Percentiles rank a stretch among this genome's conserved stretches.
These are phyloP conservation scores for Anaeromyces robustus DNA, from an alignment of 192 early-diverging fungal species.

Conservation along the genomic window DNA sequence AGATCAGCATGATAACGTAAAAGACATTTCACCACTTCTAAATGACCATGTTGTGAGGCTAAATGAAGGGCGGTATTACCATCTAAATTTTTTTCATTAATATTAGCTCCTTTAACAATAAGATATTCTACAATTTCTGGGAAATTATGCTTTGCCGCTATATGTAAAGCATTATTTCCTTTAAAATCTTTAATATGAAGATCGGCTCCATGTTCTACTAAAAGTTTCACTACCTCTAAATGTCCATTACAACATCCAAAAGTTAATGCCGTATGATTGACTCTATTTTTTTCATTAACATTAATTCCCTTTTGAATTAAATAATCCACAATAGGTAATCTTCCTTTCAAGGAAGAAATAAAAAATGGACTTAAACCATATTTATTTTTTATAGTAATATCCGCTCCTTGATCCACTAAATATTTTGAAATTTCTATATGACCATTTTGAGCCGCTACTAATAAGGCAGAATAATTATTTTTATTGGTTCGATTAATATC, in stretches of 20 bases:
- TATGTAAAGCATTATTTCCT: not conserved
- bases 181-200: no score
- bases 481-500: not conserved
- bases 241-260: not conserved
- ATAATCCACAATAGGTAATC: not conserved
- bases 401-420: not conserved
- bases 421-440: not conserved
- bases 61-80: not conserved
- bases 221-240: not conserved
- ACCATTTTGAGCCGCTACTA: not conserved
- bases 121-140: not conserved
- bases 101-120: not conserved
- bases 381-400: not conserved
- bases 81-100: not conserved
- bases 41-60: not conserved
- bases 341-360: not conserved
- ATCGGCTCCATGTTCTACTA: not conserved
- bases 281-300: not conserved
- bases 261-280: not conserved
- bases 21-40: not conserved
- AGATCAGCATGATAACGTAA: not conserved
- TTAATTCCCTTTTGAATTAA: not conserved
- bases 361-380: not conserved
- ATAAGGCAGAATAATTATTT: not conserved
- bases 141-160: not conserved